Evolutionary conservation across 768 basidiomycete species (phyloP).

Genomic region (Collybia sordida): DNA sequence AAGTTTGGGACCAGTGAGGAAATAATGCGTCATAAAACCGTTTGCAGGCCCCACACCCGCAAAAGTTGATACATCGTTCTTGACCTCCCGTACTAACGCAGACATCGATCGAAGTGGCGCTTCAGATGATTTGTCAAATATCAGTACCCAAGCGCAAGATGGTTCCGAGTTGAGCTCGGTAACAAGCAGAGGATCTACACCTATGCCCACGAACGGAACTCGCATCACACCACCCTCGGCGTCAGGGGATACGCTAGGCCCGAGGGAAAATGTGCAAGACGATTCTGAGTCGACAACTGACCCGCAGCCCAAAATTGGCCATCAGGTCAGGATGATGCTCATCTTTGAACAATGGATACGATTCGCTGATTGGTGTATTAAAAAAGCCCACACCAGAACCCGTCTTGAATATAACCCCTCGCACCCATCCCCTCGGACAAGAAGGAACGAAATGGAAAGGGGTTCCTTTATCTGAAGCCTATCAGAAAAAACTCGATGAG

Average conservation of each 20-base stretch:
- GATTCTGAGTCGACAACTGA: neutral
- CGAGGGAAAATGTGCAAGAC: neutral
- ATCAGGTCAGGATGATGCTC: neutral
- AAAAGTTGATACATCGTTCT: constrained; percentile 1
- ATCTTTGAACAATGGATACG: constrained; percentile 3
- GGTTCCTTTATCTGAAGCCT: constrained; percentile 13
- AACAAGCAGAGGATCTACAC: constrained; percentile 1
- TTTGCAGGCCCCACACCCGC: neutral
- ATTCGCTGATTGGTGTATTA: neutral
- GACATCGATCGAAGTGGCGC: neutral
- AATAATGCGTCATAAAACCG: too few relatives aligned
- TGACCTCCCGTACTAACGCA: constrained; percentile 5
- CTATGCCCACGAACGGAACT: neutral
- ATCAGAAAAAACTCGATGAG: constrained; percentile 17
- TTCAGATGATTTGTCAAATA: constrained; percentile 4
- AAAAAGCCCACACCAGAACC: constrained; percentile 4
- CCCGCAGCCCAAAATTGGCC: too few relatives aligned
- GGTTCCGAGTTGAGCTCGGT: constrained; percentile 5
- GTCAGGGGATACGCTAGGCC: neutral
- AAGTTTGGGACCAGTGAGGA: too few relatives aligned
- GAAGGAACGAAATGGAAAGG: constrained; percentile 15
- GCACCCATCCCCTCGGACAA: constrained; percentile 17
- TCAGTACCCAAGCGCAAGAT: constrained; percentile 13
- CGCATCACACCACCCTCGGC: neutral
- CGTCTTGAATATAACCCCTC: constrained; percentile 10